A percentile compares a stretch with the other conserved stretches of the same genome.
Conservation (phyloP, 352 stramenopile genomes). For the Globisporangium middletonii region DNA sequence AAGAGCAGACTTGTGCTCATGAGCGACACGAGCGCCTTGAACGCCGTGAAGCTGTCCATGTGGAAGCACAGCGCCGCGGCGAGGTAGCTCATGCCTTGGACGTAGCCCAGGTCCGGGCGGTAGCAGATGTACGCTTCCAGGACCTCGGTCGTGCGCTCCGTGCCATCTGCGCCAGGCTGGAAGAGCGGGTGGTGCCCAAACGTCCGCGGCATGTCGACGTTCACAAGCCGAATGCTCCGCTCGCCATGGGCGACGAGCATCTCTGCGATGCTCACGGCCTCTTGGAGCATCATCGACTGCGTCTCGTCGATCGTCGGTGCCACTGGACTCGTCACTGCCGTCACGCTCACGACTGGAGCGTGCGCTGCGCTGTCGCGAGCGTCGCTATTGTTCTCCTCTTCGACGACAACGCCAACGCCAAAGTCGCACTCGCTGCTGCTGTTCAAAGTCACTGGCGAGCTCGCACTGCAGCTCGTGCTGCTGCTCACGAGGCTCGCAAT, state of each 20-base stretch:
- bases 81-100: conserved; percentile 88
- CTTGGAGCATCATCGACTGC: conserved; percentile 34
- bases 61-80: conserved; percentile 79
- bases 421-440: conserved; percentile 5
- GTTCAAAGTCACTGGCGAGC: conserved; percentile 10
- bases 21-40: conserved; percentile 75
- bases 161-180: conserved; percentile 62
- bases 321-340: neutral
- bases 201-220: conserved; percentile 81
- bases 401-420: neutral
- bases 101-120: conserved; percentile 76
- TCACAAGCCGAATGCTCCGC: conserved; percentile 78
- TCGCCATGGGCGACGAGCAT: conserved; percentile 76
- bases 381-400: neutral
- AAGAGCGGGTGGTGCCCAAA: conserved; percentile 82
- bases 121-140: conserved; percentile 86
- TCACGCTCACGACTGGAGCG: neutral
- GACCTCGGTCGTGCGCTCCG: conserved; percentile 68
- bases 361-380: neutral
- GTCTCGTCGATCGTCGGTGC: conserved; percentile 1
- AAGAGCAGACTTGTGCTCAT: conserved; percentile 85
- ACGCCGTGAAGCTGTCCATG: conserved; percentile 85
- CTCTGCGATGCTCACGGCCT: conserved; percentile 71
- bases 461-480: conserved; percentile 9
- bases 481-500: conserved; percentile 5